Conservation (phyloP, 129 eudicot species). For the Artemisia tridentata region DNA sequence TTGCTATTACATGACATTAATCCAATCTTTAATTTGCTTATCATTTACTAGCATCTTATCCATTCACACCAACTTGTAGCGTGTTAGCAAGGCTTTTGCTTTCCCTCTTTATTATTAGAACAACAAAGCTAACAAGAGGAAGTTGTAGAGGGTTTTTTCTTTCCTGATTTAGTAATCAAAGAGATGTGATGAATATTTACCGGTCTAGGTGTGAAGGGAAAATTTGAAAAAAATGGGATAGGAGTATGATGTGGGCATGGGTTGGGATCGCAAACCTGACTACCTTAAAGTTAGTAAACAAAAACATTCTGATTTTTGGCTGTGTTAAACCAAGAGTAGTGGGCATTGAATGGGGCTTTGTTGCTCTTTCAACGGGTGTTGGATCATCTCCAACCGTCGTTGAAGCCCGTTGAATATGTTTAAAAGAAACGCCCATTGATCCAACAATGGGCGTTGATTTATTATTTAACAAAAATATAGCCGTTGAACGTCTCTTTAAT, state of each 20-base stretch:
- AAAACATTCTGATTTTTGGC: slow-evolving; percentile 25
- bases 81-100: slow-evolving; percentile 26
- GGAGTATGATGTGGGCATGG: slow-evolving; percentile 16
- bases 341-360: no score
- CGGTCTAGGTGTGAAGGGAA: slow-evolving; percentile 26
- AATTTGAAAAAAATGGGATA: not conserved
- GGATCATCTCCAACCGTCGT: no score
- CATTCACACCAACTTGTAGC: slow-evolving; percentile 14
- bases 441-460: no score
- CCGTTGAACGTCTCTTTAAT: no score
- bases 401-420: no score
- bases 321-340: no score
- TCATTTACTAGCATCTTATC: slow-evolving; percentile 18
- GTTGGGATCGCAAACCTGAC: slow-evolving; percentile 66
- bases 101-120: not conserved
- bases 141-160: slow-evolving; percentile 31
- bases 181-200: slow-evolving; percentile 18
- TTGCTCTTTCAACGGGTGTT: no score
- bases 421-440: no score
- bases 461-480: no score
- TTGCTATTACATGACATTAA: no score
- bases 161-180: slow-evolving; percentile 37
- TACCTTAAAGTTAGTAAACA: slow-evolving; percentile 54
- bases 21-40: not conserved
- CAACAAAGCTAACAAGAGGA: slow-evolving; percentile 23